Percentiles rank a stretch among this genome's conserved stretches.
phyloP scores from a whole-genome alignment of 2,329 filamentous ascomycete species.

The Colletotrichum abscissum region DNA sequence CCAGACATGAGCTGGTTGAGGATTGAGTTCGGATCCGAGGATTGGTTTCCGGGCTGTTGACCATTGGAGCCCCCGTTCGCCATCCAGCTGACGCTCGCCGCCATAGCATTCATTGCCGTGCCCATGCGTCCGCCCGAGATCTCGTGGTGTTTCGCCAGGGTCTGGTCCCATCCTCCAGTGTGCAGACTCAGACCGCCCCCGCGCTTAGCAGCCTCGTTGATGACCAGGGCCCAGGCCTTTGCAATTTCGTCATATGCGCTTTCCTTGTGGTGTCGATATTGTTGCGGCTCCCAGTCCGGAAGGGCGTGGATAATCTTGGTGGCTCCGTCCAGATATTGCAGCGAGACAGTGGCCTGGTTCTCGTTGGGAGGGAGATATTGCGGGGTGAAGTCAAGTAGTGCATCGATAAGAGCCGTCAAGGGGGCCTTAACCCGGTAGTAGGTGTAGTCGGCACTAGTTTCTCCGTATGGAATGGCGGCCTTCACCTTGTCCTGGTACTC shows the following conservation, averaged over 20 bases:
- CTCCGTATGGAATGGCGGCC: constrained; percentile 86
- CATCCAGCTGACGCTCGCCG: constrained; percentile 83
- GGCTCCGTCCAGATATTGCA: constrained; percentile 89
- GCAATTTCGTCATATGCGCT: constrained; percentile 97
- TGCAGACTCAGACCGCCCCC: constrained; percentile 91
- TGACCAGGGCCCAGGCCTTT: constrained; percentile 91
- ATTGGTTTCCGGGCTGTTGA: constrained; percentile 34
- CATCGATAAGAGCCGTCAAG: constrained; percentile 84
- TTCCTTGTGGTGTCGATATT: constrained; percentile 92
- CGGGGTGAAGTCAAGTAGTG: constrained; percentile 92
- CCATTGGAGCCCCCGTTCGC: constrained; percentile 43
- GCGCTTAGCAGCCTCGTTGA: constrained; percentile 90
- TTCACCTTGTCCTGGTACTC: constrained; percentile 85
- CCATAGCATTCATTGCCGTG: constrained; percentile 82
- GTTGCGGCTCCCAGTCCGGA: constrained; percentile 89
- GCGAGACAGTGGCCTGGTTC: constrained; percentile 81
- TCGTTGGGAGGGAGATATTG: constrained; percentile 96
- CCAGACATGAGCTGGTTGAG: constrained; percentile 72
- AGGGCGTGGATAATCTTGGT: constrained; percentile 91
- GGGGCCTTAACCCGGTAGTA: constrained; percentile 92
- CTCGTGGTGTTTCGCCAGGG: constrained; percentile 87
- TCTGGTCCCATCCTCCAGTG: constrained; percentile 92
- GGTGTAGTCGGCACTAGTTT: constrained; percentile 88
- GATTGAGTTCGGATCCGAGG: constrained; percentile 65
- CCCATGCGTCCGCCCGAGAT: constrained; percentile 85